Evolutionary conservation across 1,139 yeast species (phyloP), one percentile per base, ranked within the genome.

Genomic region (Pichia sp.): DNA sequence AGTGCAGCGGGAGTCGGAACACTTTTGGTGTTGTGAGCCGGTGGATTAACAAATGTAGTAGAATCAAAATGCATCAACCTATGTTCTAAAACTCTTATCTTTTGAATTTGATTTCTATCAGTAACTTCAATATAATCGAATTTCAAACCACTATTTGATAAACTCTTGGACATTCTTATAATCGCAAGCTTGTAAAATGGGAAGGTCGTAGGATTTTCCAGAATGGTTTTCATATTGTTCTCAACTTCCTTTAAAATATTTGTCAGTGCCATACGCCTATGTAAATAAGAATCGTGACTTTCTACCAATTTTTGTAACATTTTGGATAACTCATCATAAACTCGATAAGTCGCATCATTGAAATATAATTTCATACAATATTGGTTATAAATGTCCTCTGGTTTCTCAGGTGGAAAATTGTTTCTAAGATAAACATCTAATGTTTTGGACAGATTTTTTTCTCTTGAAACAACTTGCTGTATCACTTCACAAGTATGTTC

Each of bases 181-280:
- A 42, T 20, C n/a, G 49, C 9, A 8, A 46, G 38, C 14, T 42
- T 42, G 33, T 34, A 46, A 38, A 46, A 46, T 2, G 28, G 11
- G 1, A 45, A 42, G 9, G 22, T 28, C 22, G 34, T n/a, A 7
- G 32, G 28, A 12, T 32, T 20, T 41, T 21, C n/a, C 31, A 11
- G n/a, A 17, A 6, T n/a, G n/a, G n/a, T n/a, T n/a, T n/a, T n/a
- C n/a, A n/a, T n/a, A n/a, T n/a, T n/a, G n/a, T n/a, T 15, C 19
- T 17, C 18, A 30, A 40, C 34, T 14, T 36, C 36, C 12, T 31
- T 3, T 19, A 42, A 22, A 6, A 38, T 33, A 18, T 31, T 33
- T 22, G 30, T 14, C 4, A 42, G 33, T 18, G 15, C 12, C 1
- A 22, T 11, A 7, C 45, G 22, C 27, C 37, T 42, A 5, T 11